phyloP scores from a whole-genome alignment of 768 basidiomycete genomes.

The Pisolithus sp. region DNA sequence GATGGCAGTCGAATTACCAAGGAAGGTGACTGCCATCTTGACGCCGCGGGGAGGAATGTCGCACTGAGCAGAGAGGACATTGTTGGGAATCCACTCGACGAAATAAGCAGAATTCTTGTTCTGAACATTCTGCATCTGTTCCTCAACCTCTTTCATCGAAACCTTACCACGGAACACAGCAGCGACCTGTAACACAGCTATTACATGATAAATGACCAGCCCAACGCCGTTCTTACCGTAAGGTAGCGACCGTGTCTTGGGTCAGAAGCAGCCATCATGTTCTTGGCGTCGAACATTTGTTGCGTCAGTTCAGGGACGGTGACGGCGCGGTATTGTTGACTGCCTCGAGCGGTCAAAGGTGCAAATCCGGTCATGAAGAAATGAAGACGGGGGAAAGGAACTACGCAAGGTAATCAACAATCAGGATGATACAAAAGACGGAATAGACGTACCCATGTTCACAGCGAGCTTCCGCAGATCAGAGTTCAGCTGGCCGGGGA shows the following conservation, averaged over 20 bases:
- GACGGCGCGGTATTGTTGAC: conserved; percentile 93
- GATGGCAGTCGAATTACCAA: conserved; percentile 96
- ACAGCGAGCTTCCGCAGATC: conserved; percentile 97
- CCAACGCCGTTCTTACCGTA: conserved; percentile 48
- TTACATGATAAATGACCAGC: not conserved
- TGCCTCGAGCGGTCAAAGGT: conserved; percentile 89
- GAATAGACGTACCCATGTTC: conserved; percentile 81
- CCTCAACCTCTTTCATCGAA: conserved; percentile 99
- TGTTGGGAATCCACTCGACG: conserved; percentile 99
- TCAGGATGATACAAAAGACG: not conserved
- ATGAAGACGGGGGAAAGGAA: conserved; percentile 98
- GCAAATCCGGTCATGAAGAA: conserved; percentile 99
- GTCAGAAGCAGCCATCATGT: conserved; percentile 99
- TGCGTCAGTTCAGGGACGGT: conserved; percentile 96
- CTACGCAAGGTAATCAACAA: conserved; percentile 33
- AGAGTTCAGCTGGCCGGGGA: conserved; percentile 99
- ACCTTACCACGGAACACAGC: conserved; percentile 99
- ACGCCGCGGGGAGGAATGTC: conserved; percentile 93
- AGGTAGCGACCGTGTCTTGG: conserved; percentile 97
- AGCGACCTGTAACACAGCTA: conserved; percentile 51
- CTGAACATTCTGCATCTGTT: conserved; percentile 96
- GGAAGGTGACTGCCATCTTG: conserved; percentile 96
- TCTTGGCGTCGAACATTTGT: conserved; percentile 99
- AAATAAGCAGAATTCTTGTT: conserved; percentile 98
- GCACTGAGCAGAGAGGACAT: conserved; percentile 96